These are phyloP conservation scores for Zygotorulaspora florentina DNA, from an alignment of 805 yeast species.

Conservation along the genomic window DNA sequence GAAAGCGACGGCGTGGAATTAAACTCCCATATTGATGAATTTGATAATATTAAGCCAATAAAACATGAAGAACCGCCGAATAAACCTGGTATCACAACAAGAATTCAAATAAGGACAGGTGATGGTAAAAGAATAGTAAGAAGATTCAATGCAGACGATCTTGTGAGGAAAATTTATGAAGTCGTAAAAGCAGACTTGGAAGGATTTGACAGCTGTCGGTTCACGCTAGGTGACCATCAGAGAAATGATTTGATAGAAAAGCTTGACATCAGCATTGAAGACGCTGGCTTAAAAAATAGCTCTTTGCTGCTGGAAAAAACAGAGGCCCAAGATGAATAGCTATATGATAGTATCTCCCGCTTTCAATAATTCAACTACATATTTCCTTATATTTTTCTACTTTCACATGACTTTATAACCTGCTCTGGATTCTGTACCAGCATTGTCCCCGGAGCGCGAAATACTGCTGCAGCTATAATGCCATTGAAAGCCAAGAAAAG, in stretches of 20 bases:
- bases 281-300: constrained; percentile 79
- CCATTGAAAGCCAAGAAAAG: no score
- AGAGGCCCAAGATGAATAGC: constrained; percentile 18
- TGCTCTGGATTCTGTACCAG: no score
- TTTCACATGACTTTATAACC: no score
- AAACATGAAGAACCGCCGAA: constrained; percentile 61
- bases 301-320: constrained; percentile 63
- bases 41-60: constrained; percentile 47
- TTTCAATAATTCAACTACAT: background rate
- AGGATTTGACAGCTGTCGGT: constrained; percentile 40
- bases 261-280: constrained; percentile 57
- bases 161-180: constrained; percentile 57
- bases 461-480: no score
- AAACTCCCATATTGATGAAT: constrained; percentile 39
- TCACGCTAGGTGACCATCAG: constrained; percentile 52
- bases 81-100: constrained; percentile 52
- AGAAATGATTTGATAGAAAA: constrained; percentile 53
- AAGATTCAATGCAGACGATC: constrained; percentile 54
- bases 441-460: no score
- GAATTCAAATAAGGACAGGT: constrained; percentile 84
- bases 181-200: constrained; percentile 59
- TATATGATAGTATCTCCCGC: background rate
- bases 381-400: no score
- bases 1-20: constrained; percentile 12
- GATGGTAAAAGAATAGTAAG: constrained; percentile 81